A percentile compares a stretch with the other conserved stretches of the same genome.
Evolutionary conservation across 768 basidiomycete genomes (phyloP).

Genomic region (Strobilomyces echinocephalus): DNA sequence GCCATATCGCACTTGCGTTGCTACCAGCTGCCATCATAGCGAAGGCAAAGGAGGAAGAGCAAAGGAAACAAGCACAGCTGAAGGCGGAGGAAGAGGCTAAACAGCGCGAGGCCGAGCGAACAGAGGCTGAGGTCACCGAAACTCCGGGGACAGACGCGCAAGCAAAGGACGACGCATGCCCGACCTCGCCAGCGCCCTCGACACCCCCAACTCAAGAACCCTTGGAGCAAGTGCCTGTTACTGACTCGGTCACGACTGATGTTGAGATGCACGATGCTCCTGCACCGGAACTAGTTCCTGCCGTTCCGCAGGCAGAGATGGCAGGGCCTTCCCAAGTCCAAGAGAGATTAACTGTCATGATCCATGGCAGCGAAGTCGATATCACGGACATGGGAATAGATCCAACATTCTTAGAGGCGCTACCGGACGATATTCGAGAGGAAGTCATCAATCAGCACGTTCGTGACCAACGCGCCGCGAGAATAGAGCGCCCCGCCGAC

Average conservation of each 20-base stretch:
- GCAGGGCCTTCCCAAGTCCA: slow-evolving; percentile 35
- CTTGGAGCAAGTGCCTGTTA: slow-evolving; percentile 16
- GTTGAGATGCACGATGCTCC: slow-evolving; percentile 47
- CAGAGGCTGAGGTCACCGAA: slow-evolving; percentile 33
- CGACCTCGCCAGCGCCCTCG: slow-evolving; percentile 10
- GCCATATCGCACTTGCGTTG: slow-evolving; percentile 68
- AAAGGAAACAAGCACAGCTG: slow-evolving; percentile 42
- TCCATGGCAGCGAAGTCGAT: slow-evolving; percentile 90
- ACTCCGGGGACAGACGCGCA: slow-evolving; percentile 7
- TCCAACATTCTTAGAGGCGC: slow-evolving; percentile 93
- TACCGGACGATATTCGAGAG: slow-evolving; percentile 98
- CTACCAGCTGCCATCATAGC: slow-evolving; percentile 75
- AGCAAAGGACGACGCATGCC: slow-evolving; percentile 12
- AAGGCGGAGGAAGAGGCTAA: slow-evolving; percentile 47
- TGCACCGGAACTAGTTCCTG: slow-evolving; percentile 16
- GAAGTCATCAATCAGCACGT: slow-evolving; percentile 97
- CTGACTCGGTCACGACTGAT: slow-evolving; percentile 37
- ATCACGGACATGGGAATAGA: slow-evolving; percentile 99
- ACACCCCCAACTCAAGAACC: slow-evolving; percentile 9
- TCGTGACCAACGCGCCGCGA: slow-evolving; percentile 80
- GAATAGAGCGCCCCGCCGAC: slow-evolving; percentile 68
- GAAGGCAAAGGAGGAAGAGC: slow-evolving; percentile 40
- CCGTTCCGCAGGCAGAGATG: slow-evolving; percentile 15
- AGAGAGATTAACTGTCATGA: slow-evolving; percentile 79
- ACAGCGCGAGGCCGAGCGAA: slow-evolving; percentile 36